Base-by-base conservation (phyloP, 2,329 filamentous ascomycete species). In the Neopestalotiopsis sp. region DNA sequence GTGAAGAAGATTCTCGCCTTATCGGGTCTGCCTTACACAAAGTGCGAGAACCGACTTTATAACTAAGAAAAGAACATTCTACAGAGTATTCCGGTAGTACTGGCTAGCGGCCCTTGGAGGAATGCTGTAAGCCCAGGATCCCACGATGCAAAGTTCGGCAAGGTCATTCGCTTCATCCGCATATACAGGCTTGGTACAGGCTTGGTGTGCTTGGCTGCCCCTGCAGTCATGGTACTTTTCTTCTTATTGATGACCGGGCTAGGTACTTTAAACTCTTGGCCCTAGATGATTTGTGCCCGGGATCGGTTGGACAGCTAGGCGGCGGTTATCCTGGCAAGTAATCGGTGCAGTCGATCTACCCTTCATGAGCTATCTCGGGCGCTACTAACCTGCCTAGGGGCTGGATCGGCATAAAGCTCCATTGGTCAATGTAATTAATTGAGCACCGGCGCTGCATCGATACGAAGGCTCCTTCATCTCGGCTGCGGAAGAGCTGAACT, bases 341-440 rank as follows among this genome's bases (percentile, higher is more conserved):
- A 52, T 52, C 17, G n/a, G n/a, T 52, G 45, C 45, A 52, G 45
- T 17, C 45, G 45, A 52, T 52, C 45, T 52, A 17, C 45, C 45
- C 17, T 52, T 52, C 45, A n/a, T 52, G 45, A 52, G 45, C 45
- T 52, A 52, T 52, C 45, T 52, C 45, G n/a, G 45, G 45, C 14
- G 45, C 45, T 52, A 52, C 45, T 52, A 52, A 52, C 45, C 24
- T 52, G 45, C 45, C 45, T 52, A 52, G 45, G 45, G 45, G 45
- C 45, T 9, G 17, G 45, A 52, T 52, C 45, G 45, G 45, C 45
- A 52, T 17, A 52, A 14, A n/a, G 20, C 45, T 52, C 45, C 45
- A 52, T 52, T 52, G 45, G 45, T n/a, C 45, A 52, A 52, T 52
- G 45, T 52, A 52, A 52, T 52, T 52, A 52, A 24, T 52, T 9